Evolutionary conservation across 2,329 filamentous ascomycete species (phyloP).

Genomic region (Endoconidiophora polonica): DNA sequence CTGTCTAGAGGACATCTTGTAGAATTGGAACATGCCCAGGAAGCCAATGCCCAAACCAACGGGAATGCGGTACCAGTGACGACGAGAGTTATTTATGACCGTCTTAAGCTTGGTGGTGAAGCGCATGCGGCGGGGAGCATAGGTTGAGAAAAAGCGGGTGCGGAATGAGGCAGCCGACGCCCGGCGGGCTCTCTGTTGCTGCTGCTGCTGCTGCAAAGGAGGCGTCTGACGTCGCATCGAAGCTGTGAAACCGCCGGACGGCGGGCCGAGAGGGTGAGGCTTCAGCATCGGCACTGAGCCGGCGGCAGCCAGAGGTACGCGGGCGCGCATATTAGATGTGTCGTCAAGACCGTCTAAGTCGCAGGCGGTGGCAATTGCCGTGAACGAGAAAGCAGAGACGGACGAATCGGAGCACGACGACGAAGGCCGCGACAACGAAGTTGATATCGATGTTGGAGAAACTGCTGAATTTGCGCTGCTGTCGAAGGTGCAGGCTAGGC

Average conservation of each 20-base stretch:
- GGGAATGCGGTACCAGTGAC: constrained; percentile 78
- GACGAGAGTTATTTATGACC: constrained; percentile 8
- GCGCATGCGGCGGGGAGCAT: constrained; percentile 7
- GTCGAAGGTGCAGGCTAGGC: neutral
- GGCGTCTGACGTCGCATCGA: constrained; percentile 9
- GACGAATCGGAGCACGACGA: constrained; percentile 5
- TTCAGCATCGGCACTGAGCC: constrained; percentile 12
- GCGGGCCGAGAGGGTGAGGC: constrained; percentile 9
- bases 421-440: constrained; percentile 5
- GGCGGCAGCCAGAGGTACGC: constrained; percentile 6
- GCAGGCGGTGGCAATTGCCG: constrained; percentile 1
- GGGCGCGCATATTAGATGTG: constrained; percentile 9
- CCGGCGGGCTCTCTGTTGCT: constrained; percentile 3
- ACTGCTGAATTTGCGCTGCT: neutral
- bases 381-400: neutral
- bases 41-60: constrained; percentile 73
- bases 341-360: neutral
- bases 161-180: constrained; percentile 3
- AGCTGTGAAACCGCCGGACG: constrained; percentile 10
- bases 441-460: neutral
- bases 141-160: constrained; percentile 10
- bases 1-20: constrained; percentile 48
- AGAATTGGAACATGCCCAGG: constrained; percentile 68
- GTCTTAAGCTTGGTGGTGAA: constrained; percentile 11
- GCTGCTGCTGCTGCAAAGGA: neutral